Conservation (phyloP, 495 filamentous ascomycete species). For the Wilcoxina mikolae region DNA sequence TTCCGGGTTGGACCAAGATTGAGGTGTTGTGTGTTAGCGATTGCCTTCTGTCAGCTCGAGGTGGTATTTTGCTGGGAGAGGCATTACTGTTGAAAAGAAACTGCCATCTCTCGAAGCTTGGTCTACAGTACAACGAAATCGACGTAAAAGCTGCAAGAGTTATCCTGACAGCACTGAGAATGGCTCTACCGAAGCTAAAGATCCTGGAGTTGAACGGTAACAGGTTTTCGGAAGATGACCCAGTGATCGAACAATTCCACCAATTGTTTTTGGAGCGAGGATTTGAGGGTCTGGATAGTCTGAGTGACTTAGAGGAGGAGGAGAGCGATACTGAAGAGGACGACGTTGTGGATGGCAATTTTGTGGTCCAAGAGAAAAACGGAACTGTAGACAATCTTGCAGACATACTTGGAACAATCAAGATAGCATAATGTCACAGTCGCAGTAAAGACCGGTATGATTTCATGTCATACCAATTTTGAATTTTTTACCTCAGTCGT, state of each 20-base stretch:
- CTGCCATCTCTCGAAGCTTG: constrained; percentile 56
- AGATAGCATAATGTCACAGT: too few species aligned
- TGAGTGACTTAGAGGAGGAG: constrained; percentile 60
- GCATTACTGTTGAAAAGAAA: constrained; percentile 64
- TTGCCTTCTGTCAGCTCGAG: constrained; percentile 66
- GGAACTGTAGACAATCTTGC: constrained; percentile 68
- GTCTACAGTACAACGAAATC: constrained; percentile 92
- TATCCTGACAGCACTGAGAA: constrained; percentile 48
- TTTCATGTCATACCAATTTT: too few species aligned
- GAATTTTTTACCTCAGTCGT: too few species aligned
- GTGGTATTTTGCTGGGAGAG: constrained; percentile 55
- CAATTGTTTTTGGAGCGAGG: constrained; percentile 53
- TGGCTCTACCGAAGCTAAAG: constrained; percentile 30
- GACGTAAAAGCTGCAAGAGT: constrained; percentile 54
- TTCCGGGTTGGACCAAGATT: constrained; percentile 58
- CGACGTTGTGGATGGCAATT: constrained; percentile 45
- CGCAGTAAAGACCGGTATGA: too few species aligned
- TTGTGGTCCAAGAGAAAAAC: constrained; percentile 45
- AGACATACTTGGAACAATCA: constrained; percentile 54
- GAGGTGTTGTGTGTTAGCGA: constrained; percentile 79
- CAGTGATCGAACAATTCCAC: constrained; percentile 54
- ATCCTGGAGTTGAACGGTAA: constrained; percentile 93
- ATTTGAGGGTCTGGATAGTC: constrained; percentile 76
- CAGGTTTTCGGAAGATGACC: constrained; percentile 77
- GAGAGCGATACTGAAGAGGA: constrained; percentile 50